Evolutionary conservation across 352 stramenopile genomes (phyloP).

Genomic region (Globisporangium middletonii): DNA sequence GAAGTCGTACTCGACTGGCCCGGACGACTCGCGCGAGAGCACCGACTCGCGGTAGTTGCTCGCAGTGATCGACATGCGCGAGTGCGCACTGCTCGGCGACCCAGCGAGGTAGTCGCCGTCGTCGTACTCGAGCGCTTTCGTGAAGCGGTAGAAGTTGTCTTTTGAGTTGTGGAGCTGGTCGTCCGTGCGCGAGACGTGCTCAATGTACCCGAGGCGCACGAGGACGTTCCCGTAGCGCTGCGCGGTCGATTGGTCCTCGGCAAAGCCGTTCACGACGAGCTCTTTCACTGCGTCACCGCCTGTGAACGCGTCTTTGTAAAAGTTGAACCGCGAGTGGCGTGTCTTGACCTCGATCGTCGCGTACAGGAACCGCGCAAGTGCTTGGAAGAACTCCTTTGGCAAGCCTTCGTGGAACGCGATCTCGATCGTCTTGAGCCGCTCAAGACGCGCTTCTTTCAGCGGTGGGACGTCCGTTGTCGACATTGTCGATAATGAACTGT

Average conservation of each 20-base stretch:
- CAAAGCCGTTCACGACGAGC: conserved; percentile 72
- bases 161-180: conserved; percentile 80
- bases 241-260: conserved; percentile 64
- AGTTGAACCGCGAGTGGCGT: conserved; percentile 77
- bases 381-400: conserved; percentile 72
- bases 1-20: conserved; percentile 73
- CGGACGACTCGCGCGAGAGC: conserved; percentile 48
- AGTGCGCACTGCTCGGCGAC: conserved; percentile 12
- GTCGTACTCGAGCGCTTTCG: conserved; percentile 50
- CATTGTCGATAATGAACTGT: conserved; percentile 27
- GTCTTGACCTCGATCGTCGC: conserved; percentile 78
- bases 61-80: conserved; percentile 51
- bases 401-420: conserved; percentile 78
- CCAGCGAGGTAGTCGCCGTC: conserved; percentile 27
- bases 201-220: conserved; percentile 75
- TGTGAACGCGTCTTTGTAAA: conserved; percentile 84
- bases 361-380: conserved; percentile 64
- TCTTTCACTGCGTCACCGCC: conserved; percentile 67
- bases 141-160: conserved; percentile 85
- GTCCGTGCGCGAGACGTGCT: conserved; percentile 71
- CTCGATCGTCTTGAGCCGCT: conserved; percentile 69
- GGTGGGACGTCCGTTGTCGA: conserved; percentile 38
- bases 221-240: conserved; percentile 74
- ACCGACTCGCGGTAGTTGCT: conserved; percentile 73
- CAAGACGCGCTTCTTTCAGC: conserved; percentile 62